Base-by-base conservation (phyloP, 2,329 filamentous ascomycete species). In the Aspergillus uvarum region DNA sequence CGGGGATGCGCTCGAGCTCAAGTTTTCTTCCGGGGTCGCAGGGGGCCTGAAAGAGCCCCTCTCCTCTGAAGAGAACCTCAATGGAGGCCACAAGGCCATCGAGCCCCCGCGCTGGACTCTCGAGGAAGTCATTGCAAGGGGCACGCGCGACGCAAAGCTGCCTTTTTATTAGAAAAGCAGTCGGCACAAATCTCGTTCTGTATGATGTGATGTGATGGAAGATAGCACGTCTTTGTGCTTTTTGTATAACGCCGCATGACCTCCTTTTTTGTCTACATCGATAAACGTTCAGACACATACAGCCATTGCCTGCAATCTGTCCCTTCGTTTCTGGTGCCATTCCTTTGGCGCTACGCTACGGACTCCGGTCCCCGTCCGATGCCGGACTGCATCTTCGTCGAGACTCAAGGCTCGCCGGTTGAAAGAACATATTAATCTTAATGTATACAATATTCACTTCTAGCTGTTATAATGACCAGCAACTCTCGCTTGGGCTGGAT, bases 21-120 rank as follows among this genome's bases (percentile, higher is more conserved):
- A 96, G 80, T 96, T 95, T 79, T 95, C 91, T 29, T 94, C 90
- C 3, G 94, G 94, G 66, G 85, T 96, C 69, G 92, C 94, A 12
- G 94, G 94, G 64, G 94, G 94, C 50, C 84, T 90, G 42, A 87
- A 89, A 47, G 61, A 68, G 54, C 87, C 89, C 4, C 87, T 88
- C 2, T 86, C 89, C 32, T 22, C 16, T 11, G 58, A 56, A 19
- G 51, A 48, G n/a, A 11, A 38, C 8, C 22, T 51, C 12, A 63
- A 63, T 48, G 52, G 47, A 12, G 51, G 50, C 3, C 58, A 47
- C 88, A 26, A 85, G 82, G 61, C 81, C 72, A 71, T 85, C 49
- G 81, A 77, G 52, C 84, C 89, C 47, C 92, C 92, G n/a, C 82
- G 92, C 66, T 96, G 92, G 92, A 82, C 80, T 63, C 75, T 92